phyloP scores from a whole-genome alignment of 1,284 basidiomycete species.

The Fomes fomentarius region DNA sequence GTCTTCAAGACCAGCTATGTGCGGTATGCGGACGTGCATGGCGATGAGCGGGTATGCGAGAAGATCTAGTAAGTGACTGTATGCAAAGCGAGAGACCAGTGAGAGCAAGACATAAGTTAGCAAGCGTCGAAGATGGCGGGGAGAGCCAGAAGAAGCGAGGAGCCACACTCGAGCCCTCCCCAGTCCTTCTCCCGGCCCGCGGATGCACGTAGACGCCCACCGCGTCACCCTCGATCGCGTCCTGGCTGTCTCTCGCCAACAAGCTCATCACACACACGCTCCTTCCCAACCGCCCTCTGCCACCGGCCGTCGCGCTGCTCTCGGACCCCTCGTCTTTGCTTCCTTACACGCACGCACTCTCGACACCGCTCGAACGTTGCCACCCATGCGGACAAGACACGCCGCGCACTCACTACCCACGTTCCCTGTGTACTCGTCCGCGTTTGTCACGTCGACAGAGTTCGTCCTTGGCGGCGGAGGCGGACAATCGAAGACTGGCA shows the following conservation, averaged over 20 bases:
- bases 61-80: neutral
- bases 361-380: neutral
- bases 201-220: neutral
- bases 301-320: too few species aligned
- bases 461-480: constrained; percentile 92
- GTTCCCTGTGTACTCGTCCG: constrained; percentile 88
- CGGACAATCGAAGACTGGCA: constrained; percentile 78
- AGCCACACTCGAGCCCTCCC: neutral
- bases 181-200: neutral
- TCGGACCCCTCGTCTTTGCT: too few species aligned
- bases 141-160: constrained; percentile 1
- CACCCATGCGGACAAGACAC: constrained; percentile 76
- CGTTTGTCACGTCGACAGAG: constrained; percentile 76
- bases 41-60: neutral
- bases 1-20: constrained; percentile 20
- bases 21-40: constrained; percentile 22
- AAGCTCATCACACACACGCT: neutral
- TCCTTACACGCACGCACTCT: neutral
- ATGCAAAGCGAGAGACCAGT: neutral
- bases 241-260: neutral
- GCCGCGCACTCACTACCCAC: constrained; percentile 72
- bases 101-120: constrained; percentile 11
- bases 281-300: too few species aligned
- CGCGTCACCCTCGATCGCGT: neutral
- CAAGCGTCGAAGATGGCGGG: neutral